A percentile compares a stretch with the other conserved stretches of the same genome.
Conservation (phyloP, 2,329 filamentous ascomycete species). For the Claviceps pusilla region DNA sequence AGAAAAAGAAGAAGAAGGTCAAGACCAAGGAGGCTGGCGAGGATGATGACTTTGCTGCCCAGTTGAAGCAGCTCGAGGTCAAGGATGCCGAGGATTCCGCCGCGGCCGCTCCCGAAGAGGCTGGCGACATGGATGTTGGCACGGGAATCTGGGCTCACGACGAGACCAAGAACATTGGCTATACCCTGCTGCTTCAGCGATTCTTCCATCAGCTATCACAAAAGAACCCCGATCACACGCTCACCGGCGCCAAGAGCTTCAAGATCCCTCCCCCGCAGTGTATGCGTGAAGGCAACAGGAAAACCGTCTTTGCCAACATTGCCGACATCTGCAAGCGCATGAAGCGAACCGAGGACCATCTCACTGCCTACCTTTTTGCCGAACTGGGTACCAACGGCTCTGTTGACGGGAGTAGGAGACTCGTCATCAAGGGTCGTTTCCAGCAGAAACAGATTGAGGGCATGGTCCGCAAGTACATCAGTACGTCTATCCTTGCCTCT, state of each 20-base stretch:
- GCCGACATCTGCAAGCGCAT: slow-evolving; percentile 97
- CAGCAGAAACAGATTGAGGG: slow-evolving; percentile 99
- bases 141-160: slow-evolving; percentile 86
- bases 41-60: slow-evolving; percentile 46
- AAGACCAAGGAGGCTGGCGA: slow-evolving; percentile 45
- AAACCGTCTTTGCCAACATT: slow-evolving; percentile 99
- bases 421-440: slow-evolving; percentile 99
- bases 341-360: slow-evolving; percentile 97
- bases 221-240: slow-evolving; percentile 91
- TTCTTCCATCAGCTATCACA: slow-evolving; percentile 92
- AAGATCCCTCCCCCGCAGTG: slow-evolving; percentile 98
- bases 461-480: slow-evolving; percentile 87
- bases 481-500: slow-evolving; percentile 29
- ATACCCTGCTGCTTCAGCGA: slow-evolving; percentile 70
- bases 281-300: slow-evolving; percentile 98
- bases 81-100: slow-evolving; percentile 48
- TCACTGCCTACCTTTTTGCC: slow-evolving; percentile 91
- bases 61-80: slow-evolving; percentile 46
- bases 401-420: slow-evolving; percentile 77
- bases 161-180: slow-evolving; percentile 61
- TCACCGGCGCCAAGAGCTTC: slow-evolving; percentile 82
- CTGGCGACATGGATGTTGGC: slow-evolving; percentile 72
- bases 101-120: slow-evolving; percentile 33
- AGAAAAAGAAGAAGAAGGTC: slow-evolving; percentile 76
- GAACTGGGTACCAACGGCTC: slow-evolving; percentile 95